These are phyloP conservation scores for Chalaropsis thielavioides DNA, from an alignment of 2,329 filamentous ascomycete genomes.

Conservation along the genomic window DNA sequence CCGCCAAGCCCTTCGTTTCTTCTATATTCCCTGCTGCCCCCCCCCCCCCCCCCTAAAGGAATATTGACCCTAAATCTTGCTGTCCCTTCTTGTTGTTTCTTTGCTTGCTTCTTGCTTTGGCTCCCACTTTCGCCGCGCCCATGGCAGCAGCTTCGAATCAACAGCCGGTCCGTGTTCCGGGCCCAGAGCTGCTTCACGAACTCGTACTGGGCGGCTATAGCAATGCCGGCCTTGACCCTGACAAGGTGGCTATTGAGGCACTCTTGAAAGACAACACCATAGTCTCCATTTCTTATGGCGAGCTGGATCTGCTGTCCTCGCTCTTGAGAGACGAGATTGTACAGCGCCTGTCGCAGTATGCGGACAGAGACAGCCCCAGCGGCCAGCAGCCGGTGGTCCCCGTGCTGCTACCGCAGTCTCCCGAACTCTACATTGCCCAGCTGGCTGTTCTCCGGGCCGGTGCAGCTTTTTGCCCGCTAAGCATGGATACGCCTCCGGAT, in stretches of 20 bases:
- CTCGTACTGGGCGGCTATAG: conserved; percentile 33
- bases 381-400: conserved; percentile 44
- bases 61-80: too few relatives aligned
- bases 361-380: not conserved
- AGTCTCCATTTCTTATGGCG: not conserved
- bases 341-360: not conserved
- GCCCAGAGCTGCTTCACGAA: conserved; percentile 37
- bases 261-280: not conserved
- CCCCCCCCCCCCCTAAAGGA: not conserved
- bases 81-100: not conserved
- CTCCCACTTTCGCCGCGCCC: not conserved
- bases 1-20: not conserved
- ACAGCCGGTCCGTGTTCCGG: conserved; percentile 27
- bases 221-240: not conserved
- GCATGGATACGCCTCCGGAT: conserved; percentile 61
- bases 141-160: conserved; percentile 27
- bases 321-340: not conserved
- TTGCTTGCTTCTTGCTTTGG: not conserved
- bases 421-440: conserved; percentile 61
- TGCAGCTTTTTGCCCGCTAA: conserved; percentile 73
- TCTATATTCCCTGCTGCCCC: not conserved
- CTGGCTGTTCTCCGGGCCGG: conserved; percentile 69
- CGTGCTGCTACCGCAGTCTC: conserved; percentile 61
- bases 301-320: not conserved
- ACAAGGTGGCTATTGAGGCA: not conserved